Conservation (phyloP, 441 rosid species). For the Bruguiera hainesii region DNA sequence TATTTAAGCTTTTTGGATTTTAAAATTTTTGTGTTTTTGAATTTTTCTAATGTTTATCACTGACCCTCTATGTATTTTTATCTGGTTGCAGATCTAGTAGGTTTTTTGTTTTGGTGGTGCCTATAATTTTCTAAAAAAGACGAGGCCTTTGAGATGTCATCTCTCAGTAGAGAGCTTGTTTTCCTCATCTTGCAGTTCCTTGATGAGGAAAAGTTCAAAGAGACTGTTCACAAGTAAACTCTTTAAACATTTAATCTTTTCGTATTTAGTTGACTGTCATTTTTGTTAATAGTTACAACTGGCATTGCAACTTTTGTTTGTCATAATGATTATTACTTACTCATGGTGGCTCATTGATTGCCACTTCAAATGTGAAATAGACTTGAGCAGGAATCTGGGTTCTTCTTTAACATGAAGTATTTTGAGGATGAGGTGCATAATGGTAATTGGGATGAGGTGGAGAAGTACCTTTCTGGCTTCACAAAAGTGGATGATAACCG, state of each 20-base stretch:
- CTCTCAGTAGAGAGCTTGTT: slow-evolving; percentile 98
- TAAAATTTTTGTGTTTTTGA: neutral
- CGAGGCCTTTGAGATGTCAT: slow-evolving; percentile 68
- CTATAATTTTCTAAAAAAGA: slow-evolving; percentile 29
- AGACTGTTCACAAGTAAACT: slow-evolving; percentile 91
- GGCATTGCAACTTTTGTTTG: slow-evolving; percentile 3
- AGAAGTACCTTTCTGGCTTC: slow-evolving; percentile 94
- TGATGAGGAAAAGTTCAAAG: slow-evolving; percentile 97
- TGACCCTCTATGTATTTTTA: slow-evolving; percentile 21
- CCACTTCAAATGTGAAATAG: slow-evolving; percentile 36
- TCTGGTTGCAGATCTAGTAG: slow-evolving; percentile 60
- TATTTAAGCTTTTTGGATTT: neutral
- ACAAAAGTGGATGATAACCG: slow-evolving; percentile 98
- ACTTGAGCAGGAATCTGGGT: slow-evolving; percentile 99
- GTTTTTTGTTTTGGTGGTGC: slow-evolving; percentile 32
- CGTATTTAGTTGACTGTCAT: neutral
- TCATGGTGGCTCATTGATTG: slow-evolving; percentile 21
- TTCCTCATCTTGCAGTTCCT: slow-evolving; percentile 97
- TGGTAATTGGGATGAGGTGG: slow-evolving; percentile 98
- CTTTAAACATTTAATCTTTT: slow-evolving; percentile 12
- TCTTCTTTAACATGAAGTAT: slow-evolving; percentile 97
- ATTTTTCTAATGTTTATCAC: slow-evolving; percentile 18
- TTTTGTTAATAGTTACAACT: neutral
- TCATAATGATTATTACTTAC: slow-evolving; percentile 13
- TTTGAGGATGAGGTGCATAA: slow-evolving; percentile 94